Conservation (phyloP, 202 grass and related monocot species). For the Schoenoplectus tabernaemontani region DNA sequence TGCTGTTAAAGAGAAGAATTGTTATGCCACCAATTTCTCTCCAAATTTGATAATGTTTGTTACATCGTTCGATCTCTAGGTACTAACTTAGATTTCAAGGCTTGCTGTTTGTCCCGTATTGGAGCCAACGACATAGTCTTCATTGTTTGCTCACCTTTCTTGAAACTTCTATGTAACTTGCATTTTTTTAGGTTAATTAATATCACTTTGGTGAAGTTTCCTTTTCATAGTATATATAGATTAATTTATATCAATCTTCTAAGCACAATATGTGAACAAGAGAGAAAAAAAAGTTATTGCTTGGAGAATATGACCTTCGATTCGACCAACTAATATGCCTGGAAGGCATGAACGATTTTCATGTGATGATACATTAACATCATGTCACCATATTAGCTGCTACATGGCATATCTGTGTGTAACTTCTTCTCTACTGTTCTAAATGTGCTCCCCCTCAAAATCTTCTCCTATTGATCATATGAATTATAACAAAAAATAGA, state of each 20-base stretch:
- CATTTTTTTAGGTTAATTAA: not conserved
- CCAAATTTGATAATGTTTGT: no score
- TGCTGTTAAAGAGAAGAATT: not conserved
- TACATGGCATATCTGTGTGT: no score
- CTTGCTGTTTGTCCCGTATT: not conserved
- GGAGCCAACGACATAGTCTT: not conserved
- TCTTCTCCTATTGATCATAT: no score
- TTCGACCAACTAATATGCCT: not conserved
- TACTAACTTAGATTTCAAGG: conserved; percentile 4
- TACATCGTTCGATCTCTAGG: not conserved
- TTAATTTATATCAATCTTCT: not conserved
- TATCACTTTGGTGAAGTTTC: not conserved
- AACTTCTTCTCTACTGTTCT: no score
- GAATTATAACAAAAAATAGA: no score
- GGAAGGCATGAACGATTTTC: not conserved
- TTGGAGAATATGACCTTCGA: not conserved
- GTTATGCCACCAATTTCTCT: not conserved
- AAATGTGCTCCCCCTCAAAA: no score
- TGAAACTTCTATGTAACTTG: not conserved
- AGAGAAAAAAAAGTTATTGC: not conserved
- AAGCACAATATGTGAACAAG: not conserved
- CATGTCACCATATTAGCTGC: not conserved
- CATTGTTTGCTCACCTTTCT: not conserved
- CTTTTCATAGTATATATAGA: conserved; percentile 11
- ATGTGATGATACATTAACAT: not conserved